Percentiles rank a stretch among this genome's conserved stretches.
These are phyloP conservation scores for Candida ipomoeae DNA, from an alignment of 805 yeast genomes.

Conservation along the genomic window DNA sequence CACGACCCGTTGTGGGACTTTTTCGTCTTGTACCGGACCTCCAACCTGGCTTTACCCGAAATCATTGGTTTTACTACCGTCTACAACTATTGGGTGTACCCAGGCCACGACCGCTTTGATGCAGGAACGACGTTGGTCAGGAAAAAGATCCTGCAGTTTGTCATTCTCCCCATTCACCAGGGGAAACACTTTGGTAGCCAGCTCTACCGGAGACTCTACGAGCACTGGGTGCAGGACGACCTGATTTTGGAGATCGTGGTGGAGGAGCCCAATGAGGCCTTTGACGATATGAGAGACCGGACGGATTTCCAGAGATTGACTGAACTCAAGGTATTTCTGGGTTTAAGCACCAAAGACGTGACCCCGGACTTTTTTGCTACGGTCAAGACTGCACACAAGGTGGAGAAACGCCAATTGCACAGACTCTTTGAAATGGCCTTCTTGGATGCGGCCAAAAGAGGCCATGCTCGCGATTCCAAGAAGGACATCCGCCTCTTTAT, in stretches of 20 bases:
- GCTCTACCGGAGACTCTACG: conserved; percentile 55
- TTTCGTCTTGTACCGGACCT: conserved; percentile 46
- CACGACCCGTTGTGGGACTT: conserved; percentile 78
- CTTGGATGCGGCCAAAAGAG: conserved; percentile 35
- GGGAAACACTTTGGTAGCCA: conserved; percentile 64
- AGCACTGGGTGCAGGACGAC: conserved; percentile 51
- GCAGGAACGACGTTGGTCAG: conserved; percentile 39
- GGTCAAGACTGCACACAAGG: conserved; percentile 44
- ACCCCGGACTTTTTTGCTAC: conserved; percentile 33
- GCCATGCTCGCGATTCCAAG: conserved; percentile 21
- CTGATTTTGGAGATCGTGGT: conserved; percentile 70
- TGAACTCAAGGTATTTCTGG: conserved; percentile 8
- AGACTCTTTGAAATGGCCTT: conserved; percentile 75
- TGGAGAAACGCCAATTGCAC: conserved; percentile 74
- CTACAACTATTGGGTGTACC: conserved; percentile 78
- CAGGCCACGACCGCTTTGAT: conserved; percentile 51
- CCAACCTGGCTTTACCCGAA: conserved; percentile 26
- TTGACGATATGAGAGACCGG: conserved; percentile 86
- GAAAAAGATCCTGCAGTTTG: conserved; percentile 81
- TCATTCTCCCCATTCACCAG: conserved; percentile 83
- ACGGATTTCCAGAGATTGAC: conserved; percentile 51
- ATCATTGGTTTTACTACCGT: conserved; percentile 80
- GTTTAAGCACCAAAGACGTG: conserved; percentile 5
- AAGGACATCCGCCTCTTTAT: conserved; percentile 54
- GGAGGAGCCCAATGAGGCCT: conserved; percentile 91